Conservation (phyloP, 1,139 yeast species). For the Yamadazyma siamensis region DNA sequence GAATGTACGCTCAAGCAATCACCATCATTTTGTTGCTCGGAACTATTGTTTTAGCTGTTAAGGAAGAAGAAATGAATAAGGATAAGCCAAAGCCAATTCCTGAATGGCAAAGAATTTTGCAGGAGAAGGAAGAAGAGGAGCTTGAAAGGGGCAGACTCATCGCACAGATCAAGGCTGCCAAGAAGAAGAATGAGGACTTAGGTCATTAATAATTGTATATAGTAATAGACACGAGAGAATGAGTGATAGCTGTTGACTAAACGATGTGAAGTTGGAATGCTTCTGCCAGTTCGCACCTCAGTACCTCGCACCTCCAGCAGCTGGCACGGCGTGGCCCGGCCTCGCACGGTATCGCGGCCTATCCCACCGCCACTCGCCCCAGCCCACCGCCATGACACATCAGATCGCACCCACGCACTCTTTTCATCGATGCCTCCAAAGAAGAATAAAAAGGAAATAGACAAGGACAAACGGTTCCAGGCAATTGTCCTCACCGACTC, state of each 20-base stretch:
- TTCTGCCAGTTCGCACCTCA: no score
- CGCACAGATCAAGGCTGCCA: constrained; percentile 3
- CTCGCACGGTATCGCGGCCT: no score
- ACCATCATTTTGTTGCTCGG: constrained; percentile 64
- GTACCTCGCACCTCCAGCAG: no score
- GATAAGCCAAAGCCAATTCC: constrained; percentile 35
- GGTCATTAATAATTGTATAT: constrained; percentile 2
- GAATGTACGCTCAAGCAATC: constrained; percentile 90
- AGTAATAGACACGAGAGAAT: neutral
- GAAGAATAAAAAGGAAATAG: constrained; percentile 52
- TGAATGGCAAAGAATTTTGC: constrained; percentile 34
- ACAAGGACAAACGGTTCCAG: constrained; percentile 75
- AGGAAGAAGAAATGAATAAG: constrained; percentile 52
- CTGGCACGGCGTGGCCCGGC: no score
- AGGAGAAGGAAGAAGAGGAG: constrained; percentile 25
- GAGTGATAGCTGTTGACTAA: neutral
- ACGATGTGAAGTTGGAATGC: no score
- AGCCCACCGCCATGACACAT: no score
- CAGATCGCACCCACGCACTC: constrained; percentile 1
- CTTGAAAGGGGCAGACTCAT: constrained; percentile 9
- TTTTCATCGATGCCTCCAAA: constrained; percentile 42
- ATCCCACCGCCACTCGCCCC: no score
- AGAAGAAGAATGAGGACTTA: constrained; percentile 3
- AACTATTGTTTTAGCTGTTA: constrained; percentile 60
- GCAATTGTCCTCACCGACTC: constrained; percentile 95